Evolutionary conservation across 1,284 basidiomycete genomes (phyloP).

Genomic region (Porphyrellus sp.): DNA sequence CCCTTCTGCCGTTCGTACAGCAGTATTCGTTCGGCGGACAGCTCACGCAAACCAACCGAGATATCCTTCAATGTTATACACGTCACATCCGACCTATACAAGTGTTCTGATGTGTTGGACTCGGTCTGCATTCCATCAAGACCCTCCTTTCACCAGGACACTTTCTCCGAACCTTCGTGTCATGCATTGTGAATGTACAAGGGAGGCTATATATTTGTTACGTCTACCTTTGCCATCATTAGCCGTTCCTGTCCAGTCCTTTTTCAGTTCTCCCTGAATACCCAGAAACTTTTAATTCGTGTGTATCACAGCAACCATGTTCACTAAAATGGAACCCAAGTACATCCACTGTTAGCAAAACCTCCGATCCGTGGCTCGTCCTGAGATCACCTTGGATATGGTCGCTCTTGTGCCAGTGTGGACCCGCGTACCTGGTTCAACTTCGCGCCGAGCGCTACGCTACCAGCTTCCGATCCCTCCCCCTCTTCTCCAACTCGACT

Average conservation of each 20-base stretch:
- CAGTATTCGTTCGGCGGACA: neutral
- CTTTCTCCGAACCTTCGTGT: neutral
- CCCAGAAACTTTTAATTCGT: neutral
- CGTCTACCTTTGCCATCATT: neutral
- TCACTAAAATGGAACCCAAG: neutral
- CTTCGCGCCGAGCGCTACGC: neutral
- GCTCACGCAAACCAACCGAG: neutral
- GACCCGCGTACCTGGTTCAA: neutral
- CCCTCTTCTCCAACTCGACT: too few species aligned
- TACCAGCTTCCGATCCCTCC: too few species aligned
- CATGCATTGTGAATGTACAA: neutral
- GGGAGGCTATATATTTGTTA: neutral
- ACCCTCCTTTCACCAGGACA: neutral
- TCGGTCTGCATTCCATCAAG: neutral
- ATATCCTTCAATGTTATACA: neutral
- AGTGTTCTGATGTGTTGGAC: neutral
- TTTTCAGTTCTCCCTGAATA: neutral
- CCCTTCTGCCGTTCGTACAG: neutral
- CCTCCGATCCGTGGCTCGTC: neutral
- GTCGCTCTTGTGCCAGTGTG: neutral
- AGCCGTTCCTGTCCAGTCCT: neutral
- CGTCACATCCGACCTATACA: neutral
- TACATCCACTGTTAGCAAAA: neutral
- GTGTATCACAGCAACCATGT: neutral
- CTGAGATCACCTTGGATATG: neutral